Percentiles rank a stretch among this genome's conserved stretches.
phyloP scores from a whole-genome alignment of 345 rosid genomes.

The Citrus reticulata region DNA sequence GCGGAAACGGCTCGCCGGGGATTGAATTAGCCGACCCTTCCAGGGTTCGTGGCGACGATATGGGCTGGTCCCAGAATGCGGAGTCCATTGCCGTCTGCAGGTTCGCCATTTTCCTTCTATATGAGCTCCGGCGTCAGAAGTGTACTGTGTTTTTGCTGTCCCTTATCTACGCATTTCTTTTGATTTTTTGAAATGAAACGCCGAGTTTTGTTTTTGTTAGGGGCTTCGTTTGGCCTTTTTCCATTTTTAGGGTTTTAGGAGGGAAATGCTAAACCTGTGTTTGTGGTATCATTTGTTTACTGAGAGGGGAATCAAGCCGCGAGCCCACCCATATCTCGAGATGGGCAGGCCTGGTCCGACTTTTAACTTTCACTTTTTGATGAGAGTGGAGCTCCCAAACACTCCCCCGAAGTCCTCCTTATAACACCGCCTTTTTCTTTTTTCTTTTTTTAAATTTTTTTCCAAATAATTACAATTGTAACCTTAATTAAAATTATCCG shows the following conservation, averaged over 20 bases:
- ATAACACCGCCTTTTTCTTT: too few species aligned
- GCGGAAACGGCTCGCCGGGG: conserved; percentile 73
- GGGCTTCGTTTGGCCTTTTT: background rate
- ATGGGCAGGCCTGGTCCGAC: background rate
- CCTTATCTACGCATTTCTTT: conserved; percentile 2
- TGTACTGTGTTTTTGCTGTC: background rate
- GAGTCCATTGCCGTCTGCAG: conserved; percentile 79
- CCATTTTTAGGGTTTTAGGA: background rate
- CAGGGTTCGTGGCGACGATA: conserved; percentile 59
- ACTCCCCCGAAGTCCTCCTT: accelerated
- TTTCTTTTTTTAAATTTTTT: too few species aligned
- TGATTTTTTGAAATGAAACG: background rate
- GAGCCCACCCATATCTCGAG: background rate
- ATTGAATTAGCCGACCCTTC: conserved; percentile 65
- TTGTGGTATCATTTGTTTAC: background rate
- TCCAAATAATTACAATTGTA: too few species aligned
- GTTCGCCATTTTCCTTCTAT: conserved; percentile 39
- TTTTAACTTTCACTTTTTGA: too few species aligned
- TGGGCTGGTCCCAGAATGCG: conserved; percentile 67
- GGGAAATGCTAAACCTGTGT: too few species aligned
- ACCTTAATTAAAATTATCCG: too few species aligned
- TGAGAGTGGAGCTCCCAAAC: too few species aligned
- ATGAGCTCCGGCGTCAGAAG: background rate
- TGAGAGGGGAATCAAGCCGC: background rate
- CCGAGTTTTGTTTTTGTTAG: background rate